A percentile compares a stretch with the other conserved stretches of the same genome.
Conservation (phyloP, 2,329 filamentous ascomycete genomes). For the Talaromyces sp. region DNA sequence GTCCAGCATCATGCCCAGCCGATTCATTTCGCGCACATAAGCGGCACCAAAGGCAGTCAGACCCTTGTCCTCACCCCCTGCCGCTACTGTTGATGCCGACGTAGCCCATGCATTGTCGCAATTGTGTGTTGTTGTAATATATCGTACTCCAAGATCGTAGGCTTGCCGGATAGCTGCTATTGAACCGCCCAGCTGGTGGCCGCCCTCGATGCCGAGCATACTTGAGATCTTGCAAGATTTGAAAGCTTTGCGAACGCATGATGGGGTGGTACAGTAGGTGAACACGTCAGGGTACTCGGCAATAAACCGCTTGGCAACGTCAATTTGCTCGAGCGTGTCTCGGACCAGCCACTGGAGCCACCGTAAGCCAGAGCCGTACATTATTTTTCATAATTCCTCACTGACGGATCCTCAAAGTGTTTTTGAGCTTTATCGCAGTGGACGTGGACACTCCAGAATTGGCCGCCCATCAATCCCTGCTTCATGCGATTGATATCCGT, state of each 20-base stretch:
- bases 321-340: constrained; percentile 24
- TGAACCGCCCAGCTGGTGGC: constrained; percentile 15
- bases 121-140: constrained; percentile 4
- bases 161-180: constrained; percentile 17
- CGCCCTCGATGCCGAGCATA: constrained; percentile 16
- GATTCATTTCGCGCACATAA: constrained; percentile 23
- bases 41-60: constrained; percentile 18
- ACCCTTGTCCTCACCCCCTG: constrained; percentile 14
- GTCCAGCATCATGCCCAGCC: constrained; percentile 24
- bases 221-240: constrained; percentile 12
- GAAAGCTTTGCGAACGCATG: constrained; percentile 15
- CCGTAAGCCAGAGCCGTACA: not conserved
- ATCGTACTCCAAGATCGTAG: constrained; percentile 12
- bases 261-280: constrained; percentile 12
- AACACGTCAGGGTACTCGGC: constrained; percentile 10
- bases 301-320: constrained; percentile 19
- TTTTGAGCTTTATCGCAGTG: constrained; percentile 1
- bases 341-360: constrained; percentile 15
- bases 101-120: constrained; percentile 22
- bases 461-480: constrained; percentile 1
- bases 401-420: constrained; percentile 3
- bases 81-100: constrained; percentile 16
- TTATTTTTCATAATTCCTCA: not conserved
- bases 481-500: constrained; percentile 4
- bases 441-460: constrained; percentile 2